A percentile compares a stretch with the other conserved stretches of the same genome.
Conservation (phyloP, 352 stramenopile genomes). For the Pythium phragmiticola region DNA sequence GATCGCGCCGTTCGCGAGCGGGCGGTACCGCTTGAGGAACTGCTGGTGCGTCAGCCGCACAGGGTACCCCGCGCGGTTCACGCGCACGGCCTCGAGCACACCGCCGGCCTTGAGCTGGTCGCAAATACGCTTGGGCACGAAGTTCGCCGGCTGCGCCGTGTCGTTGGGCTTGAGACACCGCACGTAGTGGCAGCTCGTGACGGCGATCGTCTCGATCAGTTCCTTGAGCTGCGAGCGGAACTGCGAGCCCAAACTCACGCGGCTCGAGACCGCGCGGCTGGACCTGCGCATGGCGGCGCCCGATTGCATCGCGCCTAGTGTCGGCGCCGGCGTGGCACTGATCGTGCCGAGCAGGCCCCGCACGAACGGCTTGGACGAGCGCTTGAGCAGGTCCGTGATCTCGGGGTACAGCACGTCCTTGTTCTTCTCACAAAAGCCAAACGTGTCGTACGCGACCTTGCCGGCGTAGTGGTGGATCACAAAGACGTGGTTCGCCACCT, state of each 20-base stretch:
- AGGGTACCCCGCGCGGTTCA: slow-evolving; percentile 97
- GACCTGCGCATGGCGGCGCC: slow-evolving; percentile 88
- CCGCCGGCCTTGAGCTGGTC: slow-evolving; percentile 97
- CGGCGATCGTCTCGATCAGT: slow-evolving; percentile 65
- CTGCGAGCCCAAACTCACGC: slow-evolving; percentile 69
- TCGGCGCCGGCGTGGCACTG: slow-evolving; percentile 92
- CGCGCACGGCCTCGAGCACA: slow-evolving; percentile 98
- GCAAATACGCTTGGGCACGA: slow-evolving; percentile 91
- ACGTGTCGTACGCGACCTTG: slow-evolving; percentile 71
- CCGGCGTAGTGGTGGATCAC: slow-evolving; percentile 83
- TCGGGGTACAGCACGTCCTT: slow-evolving; percentile 84
- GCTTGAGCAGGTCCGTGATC: slow-evolving; percentile 73
- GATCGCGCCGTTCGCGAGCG: slow-evolving; percentile 67
- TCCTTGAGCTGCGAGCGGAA: slow-evolving; percentile 85
- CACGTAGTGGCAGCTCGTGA: slow-evolving; percentile 86
- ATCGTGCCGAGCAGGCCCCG: slow-evolving; percentile 39
- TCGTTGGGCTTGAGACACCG: slow-evolving; percentile 91
- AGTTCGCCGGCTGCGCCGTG: slow-evolving; percentile 80
- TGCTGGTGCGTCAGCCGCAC: slow-evolving; percentile 94
- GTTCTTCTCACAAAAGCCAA: slow-evolving; percentile 86
- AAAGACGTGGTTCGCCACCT: slow-evolving; percentile 68
- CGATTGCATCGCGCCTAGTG: slow-evolving; percentile 55
- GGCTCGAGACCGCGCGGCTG: slow-evolving; percentile 93
- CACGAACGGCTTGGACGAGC: slow-evolving; percentile 73
- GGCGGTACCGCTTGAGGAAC: slow-evolving; percentile 90